A percentile compares a stretch with the other conserved stretches of the same genome.
phyloP scores from a whole-genome alignment of 352 stramenopile genomes.

The Peronosclerospora sorghi region DNA sequence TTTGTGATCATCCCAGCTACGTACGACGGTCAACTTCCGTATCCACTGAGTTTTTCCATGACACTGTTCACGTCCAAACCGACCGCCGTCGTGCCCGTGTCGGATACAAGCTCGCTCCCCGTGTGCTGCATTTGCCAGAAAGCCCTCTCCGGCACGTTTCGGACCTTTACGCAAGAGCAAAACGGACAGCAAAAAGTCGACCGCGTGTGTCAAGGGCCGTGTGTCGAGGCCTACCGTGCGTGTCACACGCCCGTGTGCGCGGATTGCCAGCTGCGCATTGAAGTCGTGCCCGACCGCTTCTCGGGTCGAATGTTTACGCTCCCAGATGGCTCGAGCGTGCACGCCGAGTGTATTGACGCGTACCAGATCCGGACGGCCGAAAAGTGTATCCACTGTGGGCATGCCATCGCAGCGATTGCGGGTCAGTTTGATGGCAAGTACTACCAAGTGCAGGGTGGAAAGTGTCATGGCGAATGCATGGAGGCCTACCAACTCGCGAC shows the following conservation, averaged over 20 bases:
- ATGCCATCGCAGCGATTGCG: slow-evolving; percentile 67
- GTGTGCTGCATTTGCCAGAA: slow-evolving; percentile 60
- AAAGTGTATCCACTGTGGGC: slow-evolving; percentile 68
- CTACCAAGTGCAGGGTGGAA: slow-evolving; percentile 61
- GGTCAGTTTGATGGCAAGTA: slow-evolving; percentile 72
- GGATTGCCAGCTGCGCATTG: slow-evolving; percentile 67
- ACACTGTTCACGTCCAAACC: slow-evolving; percentile 55
- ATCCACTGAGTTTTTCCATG: slow-evolving; percentile 38
- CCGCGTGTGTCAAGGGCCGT: slow-evolving; percentile 67
- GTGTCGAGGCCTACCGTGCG: slow-evolving; percentile 58
- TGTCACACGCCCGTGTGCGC: slow-evolving; percentile 65
- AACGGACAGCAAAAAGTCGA: slow-evolving; percentile 47
- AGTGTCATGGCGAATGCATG: slow-evolving; percentile 79
- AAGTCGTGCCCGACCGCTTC: slow-evolving; percentile 60
- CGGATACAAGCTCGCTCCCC: slow-evolving; percentile 45
- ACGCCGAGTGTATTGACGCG: slow-evolving; percentile 79
- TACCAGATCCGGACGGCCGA: slow-evolving; percentile 74
- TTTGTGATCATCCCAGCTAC: slow-evolving; percentile 61
- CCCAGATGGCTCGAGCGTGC: slow-evolving; percentile 58
- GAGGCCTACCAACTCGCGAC: slow-evolving; percentile 61
- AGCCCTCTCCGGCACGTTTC: slow-evolving; percentile 48
- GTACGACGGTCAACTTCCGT: slow-evolving; percentile 47
- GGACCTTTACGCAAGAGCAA: slow-evolving; percentile 50
- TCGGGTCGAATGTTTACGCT: slow-evolving; percentile 75
- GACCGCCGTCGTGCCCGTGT: slow-evolving; percentile 45